Evolutionary conservation across 202 grass and related monocot species (phyloP), one percentile per base, ranked within the genome.

Genomic region (Zizania palustris): DNA sequence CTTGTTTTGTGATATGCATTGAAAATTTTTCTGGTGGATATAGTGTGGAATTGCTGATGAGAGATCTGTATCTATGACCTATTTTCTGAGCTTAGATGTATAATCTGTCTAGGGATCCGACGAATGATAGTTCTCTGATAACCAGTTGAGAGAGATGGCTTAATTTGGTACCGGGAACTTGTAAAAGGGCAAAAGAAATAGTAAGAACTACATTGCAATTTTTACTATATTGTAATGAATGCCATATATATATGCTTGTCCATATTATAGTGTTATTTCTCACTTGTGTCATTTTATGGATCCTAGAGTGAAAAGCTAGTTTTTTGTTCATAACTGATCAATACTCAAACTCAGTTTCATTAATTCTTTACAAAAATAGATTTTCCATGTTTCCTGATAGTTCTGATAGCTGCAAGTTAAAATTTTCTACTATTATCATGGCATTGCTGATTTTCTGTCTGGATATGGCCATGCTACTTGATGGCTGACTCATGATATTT

Each of bases 241-340:
- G 22, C 50, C 51, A 45, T 59, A 59, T 46, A 45, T 59, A 59
- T 46, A 39, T 39, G 9, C 14, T 33, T 40, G 22, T 68, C 18
- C 41, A 40, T 75, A 33, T 46, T 11, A 66, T 38, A 10, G 5
- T 75, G 39, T 46, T 15, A 66, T 22, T 36, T 3, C 70, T 67
- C 40, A 20, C 59, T 5, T n/a, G 60, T 59, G 45, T 28, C 51
- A 60, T 74, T 73, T 48, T 58, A 44, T 74, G 16, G 16, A 48
- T 48, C 1, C 4, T 46, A 56, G 5, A 66, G 5, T 22, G 60
- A 14, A 42, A 62, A 72, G 8, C 14, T 18, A 33, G 20, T 44
- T 50, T 65, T 19, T 28, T 73, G 33, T 63, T 63, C n/a, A 63
- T 75, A 35, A 5, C 40, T 64, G 60, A 21, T 28, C 28, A 2